Base-by-base conservation (phyloP, 169 alveolate species). In the Neospora caninum region DNA sequence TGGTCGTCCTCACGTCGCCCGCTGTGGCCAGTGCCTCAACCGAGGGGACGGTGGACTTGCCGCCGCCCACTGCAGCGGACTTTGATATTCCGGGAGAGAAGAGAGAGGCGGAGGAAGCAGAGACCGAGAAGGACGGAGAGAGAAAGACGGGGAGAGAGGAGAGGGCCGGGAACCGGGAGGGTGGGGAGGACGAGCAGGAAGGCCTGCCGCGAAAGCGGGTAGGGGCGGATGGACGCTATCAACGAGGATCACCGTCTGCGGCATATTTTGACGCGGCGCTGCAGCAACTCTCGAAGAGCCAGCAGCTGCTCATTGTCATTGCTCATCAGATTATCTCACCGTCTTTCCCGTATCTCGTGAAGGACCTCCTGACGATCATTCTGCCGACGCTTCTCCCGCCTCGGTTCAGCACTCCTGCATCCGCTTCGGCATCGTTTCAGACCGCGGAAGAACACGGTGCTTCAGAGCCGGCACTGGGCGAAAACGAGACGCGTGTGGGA, bases 1-100 rank as follows among this genome's bases (percentile, higher is more conserved):
- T 93, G 92, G 95, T 93, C 42, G 93, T 93, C 73, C 87, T 89
- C 22, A 93, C 95, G 25, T 88, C 93, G 86, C 95, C 95, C 34
- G 95, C 92, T 41, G 88, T 88, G 70, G 36, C 95, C 36, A 67
- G 39, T 7, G 92, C 95, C 54, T 70, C 95, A 38, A 42, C 89
- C 16, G 86, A 78, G 45, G 86, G 86, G 43, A 38, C 64, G 25
- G 69, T 42, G 38, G 89, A 13, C 36, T 29, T 82, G 38, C 89
- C 89, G 53, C 89, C 89, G n/a, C 89, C 89, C n/a, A 42, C 89
- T 20, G 89, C 89, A 18, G 89, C 89, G 64, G 89, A 82, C 67
- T 82, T 82, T 42, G 54, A 18, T 20, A 2, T 82, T 31, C 43
- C 86, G 9, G 49, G 10, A 10, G 86, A 78, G 29, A 43, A 20